Conservation (phyloP, 371 early-diverging fungal genomes). For the Gilbertella persicaria region DNA sequence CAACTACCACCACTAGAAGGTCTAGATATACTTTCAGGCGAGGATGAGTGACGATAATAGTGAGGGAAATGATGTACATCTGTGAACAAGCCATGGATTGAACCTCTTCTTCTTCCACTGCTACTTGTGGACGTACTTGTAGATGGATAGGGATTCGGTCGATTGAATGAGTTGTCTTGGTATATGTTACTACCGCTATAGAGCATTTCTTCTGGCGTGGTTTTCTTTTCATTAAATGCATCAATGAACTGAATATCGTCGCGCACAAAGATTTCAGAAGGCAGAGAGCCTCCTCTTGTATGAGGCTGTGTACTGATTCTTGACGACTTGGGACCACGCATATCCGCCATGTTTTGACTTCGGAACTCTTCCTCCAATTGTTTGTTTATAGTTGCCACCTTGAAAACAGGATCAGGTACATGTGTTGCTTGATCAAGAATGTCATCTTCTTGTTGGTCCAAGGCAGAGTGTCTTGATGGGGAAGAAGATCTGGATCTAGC, state of each 20-base stretch:
- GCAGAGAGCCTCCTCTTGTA: background rate
- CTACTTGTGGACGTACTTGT: background rate
- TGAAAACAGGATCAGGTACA: constrained; percentile 24
- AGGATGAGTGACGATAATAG: background rate
- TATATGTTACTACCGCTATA: constrained; percentile 8
- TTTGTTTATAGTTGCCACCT: constrained; percentile 25
- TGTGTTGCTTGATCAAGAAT: constrained; percentile 8
- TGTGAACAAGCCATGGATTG: background rate
- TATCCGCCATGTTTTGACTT: background rate
- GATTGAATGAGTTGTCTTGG: constrained; percentile 14
- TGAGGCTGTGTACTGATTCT: constrained; percentile 8
- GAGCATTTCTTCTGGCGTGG: constrained; percentile 3
- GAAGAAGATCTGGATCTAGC: constrained; percentile 39
- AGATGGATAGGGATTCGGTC: constrained; percentile 1
- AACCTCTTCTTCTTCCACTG: background rate
- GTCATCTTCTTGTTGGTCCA: background rate
- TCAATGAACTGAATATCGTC: constrained; percentile 15
- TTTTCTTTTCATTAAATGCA: constrained; percentile 4
- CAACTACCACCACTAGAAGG: constrained; percentile 22
- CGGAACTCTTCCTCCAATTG: constrained; percentile 14
- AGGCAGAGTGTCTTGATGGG: constrained; percentile 24
- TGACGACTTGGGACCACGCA: background rate
- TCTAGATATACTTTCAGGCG: constrained; percentile 14
- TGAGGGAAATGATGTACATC: background rate
- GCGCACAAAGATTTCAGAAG: constrained; percentile 12